Base-by-base conservation (phyloP, 1,284 basidiomycete genomes). In the Bondarzewia mesenterica region DNA sequence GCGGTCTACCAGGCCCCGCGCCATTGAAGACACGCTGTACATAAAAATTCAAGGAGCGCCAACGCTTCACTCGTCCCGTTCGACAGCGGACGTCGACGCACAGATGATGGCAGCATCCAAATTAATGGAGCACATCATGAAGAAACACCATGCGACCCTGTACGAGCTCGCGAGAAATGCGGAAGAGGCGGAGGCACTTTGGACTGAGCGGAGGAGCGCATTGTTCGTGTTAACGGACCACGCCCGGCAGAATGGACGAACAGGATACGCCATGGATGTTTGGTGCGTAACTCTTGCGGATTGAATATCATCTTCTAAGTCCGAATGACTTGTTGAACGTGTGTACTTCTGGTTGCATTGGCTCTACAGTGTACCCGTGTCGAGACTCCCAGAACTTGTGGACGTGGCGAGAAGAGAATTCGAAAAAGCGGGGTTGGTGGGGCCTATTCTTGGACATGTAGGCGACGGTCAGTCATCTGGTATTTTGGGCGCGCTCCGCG, bases 191-290 rank as follows among this genome's bases (percentile, higher is more conserved):
- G 72, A 73, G 3, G 80, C 83, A 46, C 65, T 96, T 6, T 97
- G 93, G 93, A 68, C 75, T 44, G 89, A 90, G 47, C 63, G 93
- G 42, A 97, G 95, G 72, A 86, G 88, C 44, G 89, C 86, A 7
- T 71, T 86, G 29, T 90, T 82, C 70, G 74, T 78, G 57, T n/a
- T 32, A n/a, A 32, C 29, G 29, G 29, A n/a, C 3, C n/a, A 81
- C 82, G 46, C 62, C 39, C 86, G 27, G 63, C 78, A 12, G 52
- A 14, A 78, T 80, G 6, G 82, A 80, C 5, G 66, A 72, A 2
- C 75, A 70, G 49, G 84, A 80, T 91, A 86, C 84, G 74, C 79
- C n/a, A 94, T 91, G 15, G 91, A 93, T 65, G 88, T 91, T 40
- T 91, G 89, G 87, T 89, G 50, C 47, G 82, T 66, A 32, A 12